Base-by-base conservation (phyloP, 257 asterid genomes). In the Rehmannia glutinosa region DNA sequence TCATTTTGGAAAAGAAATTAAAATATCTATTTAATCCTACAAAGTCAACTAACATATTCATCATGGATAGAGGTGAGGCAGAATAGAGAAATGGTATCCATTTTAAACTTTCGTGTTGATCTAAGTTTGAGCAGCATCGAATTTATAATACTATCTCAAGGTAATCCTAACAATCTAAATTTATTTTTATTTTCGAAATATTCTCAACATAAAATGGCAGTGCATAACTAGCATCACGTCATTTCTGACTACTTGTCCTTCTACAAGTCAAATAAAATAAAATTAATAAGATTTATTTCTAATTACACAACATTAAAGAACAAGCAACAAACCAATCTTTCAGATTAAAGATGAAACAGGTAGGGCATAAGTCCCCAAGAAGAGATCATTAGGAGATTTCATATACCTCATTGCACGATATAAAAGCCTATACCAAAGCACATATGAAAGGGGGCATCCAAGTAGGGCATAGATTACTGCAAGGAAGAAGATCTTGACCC, bases 341-440 rank as follows among this genome's bases (percentile, higher is more conserved):
- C n/a, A n/a, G n/a, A n/a, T n/a, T n/a, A n/a, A n/a, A n/a, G n/a
- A n/a, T n/a, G n/a, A n/a, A n/a, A n/a, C n/a, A n/a, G n/a, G n/a
- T n/a, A n/a, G n/a, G n/a, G 9, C 9, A 50, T n/a, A 50, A 20
- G 32, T 50, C 13, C 24, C 36, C 41, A 19, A 3, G 17, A 69
- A 55, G 28, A 36, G 27, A 60, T 12, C 41, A 46, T 9, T 66
- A 68, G 47, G 52, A 53, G 39, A 47, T 45, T 39, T 11, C 7
- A 68, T 6, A 39, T 79, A 87, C 95, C 95, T 82, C 89, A 87
- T 82, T 45, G 95, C 95, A 10, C 79, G 79, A 78, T 87, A 87
- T 49, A 87, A 70, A 25, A 91, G 95, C 79, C 86, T 73, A 78
- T 87, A 87, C 91, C 95, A 87, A 19, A 84, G 70, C 51, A 87